A percentile compares a stretch with the other conserved stretches of the same genome.
These are phyloP conservation scores for Oxytropis ochrocephala DNA, from an alignment of 306 rosid genomes.

Conservation along the genomic window DNA sequence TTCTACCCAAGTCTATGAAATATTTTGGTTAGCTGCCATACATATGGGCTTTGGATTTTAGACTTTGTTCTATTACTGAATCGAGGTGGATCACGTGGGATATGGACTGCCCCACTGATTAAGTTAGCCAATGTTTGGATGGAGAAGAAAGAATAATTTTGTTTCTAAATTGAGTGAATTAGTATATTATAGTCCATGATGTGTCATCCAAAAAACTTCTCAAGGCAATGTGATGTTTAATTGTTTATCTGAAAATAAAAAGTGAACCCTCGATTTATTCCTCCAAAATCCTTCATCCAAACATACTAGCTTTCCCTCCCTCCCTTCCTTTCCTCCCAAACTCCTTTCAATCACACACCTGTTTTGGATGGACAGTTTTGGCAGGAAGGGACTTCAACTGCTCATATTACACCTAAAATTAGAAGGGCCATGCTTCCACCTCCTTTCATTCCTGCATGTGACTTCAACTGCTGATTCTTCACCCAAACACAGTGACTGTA, in stretches of 20 bases:
- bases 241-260: not conserved
- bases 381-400: not conserved
- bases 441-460: not conserved
- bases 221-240: not conserved
- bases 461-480: conserved; percentile 1
- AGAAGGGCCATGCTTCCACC: too few relatives aligned
- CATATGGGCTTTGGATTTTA: not conserved
- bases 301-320: not conserved
- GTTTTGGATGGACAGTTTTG: not conserved
- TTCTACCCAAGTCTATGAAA: not conserved
- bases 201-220: not conserved
- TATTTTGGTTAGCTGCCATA: not conserved
- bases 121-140: not conserved
- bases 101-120: not conserved
- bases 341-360: not conserved
- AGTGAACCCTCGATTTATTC: not conserved
- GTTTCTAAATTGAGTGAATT: not conserved
- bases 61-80: not conserved
- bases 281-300: not conserved
- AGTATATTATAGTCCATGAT: not conserved
- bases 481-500: not conserved
- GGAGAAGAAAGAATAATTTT: not conserved
- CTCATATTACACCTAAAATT: too few relatives aligned
- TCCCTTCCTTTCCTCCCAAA: not conserved
- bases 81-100: not conserved